Conservation (phyloP, 129 eudicot species). For the Scalesia atractyloides region DNA sequence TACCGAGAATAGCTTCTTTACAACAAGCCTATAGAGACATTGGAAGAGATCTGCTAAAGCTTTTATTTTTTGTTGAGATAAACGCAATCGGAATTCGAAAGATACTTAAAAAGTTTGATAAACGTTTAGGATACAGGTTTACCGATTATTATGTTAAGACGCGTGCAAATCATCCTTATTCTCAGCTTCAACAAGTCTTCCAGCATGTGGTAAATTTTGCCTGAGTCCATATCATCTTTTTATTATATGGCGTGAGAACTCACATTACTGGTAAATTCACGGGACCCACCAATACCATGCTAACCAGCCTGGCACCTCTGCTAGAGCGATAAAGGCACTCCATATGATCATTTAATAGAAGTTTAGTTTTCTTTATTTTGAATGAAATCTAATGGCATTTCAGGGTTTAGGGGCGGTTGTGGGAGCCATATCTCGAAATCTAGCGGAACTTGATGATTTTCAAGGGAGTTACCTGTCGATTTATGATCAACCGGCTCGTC, state of each 20-base stretch:
- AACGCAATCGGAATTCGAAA: constrained; percentile 91
- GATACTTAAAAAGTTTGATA: constrained; percentile 97
- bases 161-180: constrained; percentile 97
- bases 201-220: constrained; percentile 79
- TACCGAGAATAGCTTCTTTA: constrained; percentile 58
- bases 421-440: constrained; percentile 87
- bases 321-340: too few relatives aligned
- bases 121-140: constrained; percentile 79
- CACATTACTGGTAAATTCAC: too few relatives aligned
- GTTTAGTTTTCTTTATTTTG: constrained; percentile 7
- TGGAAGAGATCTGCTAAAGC: constrained; percentile 81
- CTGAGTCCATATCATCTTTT: not conserved
- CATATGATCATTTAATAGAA: not conserved
- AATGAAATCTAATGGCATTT: constrained; percentile 18
- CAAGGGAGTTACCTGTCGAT: constrained; percentile 90
- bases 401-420: constrained; percentile 98
- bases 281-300: too few relatives aligned
- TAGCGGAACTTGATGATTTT: constrained; percentile 88
- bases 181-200: constrained; percentile 95
- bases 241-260: too few relatives aligned
- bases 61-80: constrained; percentile 76
- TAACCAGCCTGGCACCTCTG: too few relatives aligned
- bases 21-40: constrained; percentile 79
- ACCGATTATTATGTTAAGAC: constrained; percentile 89
- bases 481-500: constrained; percentile 88